Evolutionary conservation across 768 basidiomycete genomes (phyloP).

Genomic region (Tricholoma furcatifolium): DNA sequence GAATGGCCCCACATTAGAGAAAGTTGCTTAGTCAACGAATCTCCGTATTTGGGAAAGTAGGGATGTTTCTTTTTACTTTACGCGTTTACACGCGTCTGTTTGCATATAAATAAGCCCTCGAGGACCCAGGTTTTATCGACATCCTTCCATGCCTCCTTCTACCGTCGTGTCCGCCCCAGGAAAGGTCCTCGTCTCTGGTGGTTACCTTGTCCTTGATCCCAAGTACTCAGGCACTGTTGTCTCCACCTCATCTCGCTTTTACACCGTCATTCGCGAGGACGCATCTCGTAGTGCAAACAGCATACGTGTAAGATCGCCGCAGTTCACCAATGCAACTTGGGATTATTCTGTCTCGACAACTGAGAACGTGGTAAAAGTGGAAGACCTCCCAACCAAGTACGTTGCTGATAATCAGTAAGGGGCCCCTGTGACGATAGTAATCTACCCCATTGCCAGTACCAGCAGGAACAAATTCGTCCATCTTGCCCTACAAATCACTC

Average conservation of each 20-base stretch:
- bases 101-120: constrained; percentile 8
- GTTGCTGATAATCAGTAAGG: constrained; percentile 16
- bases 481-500: constrained; percentile 77
- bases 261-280: constrained; percentile 62
- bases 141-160: constrained; percentile 38
- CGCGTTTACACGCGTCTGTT: constrained; percentile 11
- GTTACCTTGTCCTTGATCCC: constrained; percentile 94
- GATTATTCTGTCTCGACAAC: constrained; percentile 51
- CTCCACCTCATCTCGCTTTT: constrained; percentile 93
- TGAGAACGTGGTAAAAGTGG: constrained; percentile 32
- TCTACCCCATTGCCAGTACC: constrained; percentile 25
- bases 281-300: constrained; percentile 28
- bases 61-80: constrained; percentile 5
- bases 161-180: constrained; percentile 90
- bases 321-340: constrained; percentile 85
- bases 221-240: constrained; percentile 84
- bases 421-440: constrained; percentile 11
- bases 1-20: constrained; percentile 1
- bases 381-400: constrained; percentile 39
- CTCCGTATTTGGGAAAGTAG: background rate
- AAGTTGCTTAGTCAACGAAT: constrained; percentile 14
- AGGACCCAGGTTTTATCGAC: background rate
- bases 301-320: constrained; percentile 84
- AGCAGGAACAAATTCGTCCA: constrained; percentile 91
- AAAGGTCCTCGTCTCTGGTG: constrained; percentile 93